phyloP scores from a whole-genome alignment of 129 eudicot species.

The Centella asiatica region DNA sequence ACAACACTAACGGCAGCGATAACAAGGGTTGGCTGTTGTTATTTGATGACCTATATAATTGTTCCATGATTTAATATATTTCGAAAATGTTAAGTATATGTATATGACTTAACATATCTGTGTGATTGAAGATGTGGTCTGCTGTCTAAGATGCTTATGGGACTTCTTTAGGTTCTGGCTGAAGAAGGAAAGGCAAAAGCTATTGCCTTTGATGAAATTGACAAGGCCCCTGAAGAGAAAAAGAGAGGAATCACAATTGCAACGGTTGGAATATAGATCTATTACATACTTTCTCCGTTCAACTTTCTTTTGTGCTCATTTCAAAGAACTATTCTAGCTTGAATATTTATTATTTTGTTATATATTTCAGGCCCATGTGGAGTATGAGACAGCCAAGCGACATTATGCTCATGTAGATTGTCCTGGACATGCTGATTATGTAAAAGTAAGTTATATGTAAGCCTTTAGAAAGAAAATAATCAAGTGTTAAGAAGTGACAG shows the following conservation, averaged over 20 bases:
- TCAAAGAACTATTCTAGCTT: neutral
- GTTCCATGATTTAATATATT: no score
- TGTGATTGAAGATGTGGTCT: neutral
- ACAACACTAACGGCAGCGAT: slow-evolving; percentile 94
- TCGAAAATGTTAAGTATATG: no score
- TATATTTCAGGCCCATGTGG: slow-evolving; percentile 82
- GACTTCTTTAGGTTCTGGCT: slow-evolving; percentile 56
- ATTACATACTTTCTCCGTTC: neutral
- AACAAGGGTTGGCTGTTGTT: slow-evolving; percentile 49
- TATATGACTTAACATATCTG: neutral
- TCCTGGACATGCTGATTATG: slow-evolving; percentile 97
- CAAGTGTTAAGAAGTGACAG: neutral
- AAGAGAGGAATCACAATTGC: slow-evolving; percentile 96
- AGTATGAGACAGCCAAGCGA: slow-evolving; percentile 83
- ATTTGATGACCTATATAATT: neutral
- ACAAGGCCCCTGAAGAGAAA: slow-evolving; percentile 97
- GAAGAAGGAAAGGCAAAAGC: slow-evolving; percentile 97
- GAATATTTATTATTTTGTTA: neutral
- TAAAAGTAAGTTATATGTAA: slow-evolving; percentile 43
- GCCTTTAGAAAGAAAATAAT: slow-evolving; percentile 1
- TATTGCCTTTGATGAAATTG: slow-evolving; percentile 86
- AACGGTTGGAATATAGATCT: slow-evolving; percentile 35
- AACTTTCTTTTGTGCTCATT: neutral
- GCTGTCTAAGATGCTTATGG: slow-evolving; percentile 9
- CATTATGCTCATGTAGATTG: slow-evolving; percentile 99